A percentile compares a stretch with the other conserved stretches of the same genome.
Conservation (phyloP, 1,139 yeast species). For the Lodderomyces jiufengensis region DNA sequence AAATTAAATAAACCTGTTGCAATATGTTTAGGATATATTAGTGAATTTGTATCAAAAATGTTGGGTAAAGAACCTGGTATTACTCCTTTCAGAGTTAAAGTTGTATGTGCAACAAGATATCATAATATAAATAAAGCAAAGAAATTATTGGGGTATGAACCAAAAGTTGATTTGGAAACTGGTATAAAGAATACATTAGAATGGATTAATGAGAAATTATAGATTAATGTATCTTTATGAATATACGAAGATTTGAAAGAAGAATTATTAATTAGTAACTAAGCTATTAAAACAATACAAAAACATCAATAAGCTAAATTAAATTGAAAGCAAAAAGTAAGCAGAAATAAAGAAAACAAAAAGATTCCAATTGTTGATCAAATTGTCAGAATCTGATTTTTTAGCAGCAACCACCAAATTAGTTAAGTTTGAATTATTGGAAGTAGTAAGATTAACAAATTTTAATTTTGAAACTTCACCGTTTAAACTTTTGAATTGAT, state of each 20-base stretch:
- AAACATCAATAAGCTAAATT: no score
- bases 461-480: no score
- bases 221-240: slow-evolving; percentile 2
- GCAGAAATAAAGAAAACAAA: no score
- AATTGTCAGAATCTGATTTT: no score
- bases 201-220: slow-evolving; percentile 75
- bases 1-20: slow-evolving; percentile 74
- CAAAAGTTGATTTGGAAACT: slow-evolving; percentile 74
- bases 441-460: no score
- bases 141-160: slow-evolving; percentile 68
- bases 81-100: slow-evolving; percentile 90
- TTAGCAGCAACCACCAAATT: no score
- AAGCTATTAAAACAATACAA: no score
- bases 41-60: slow-evolving; percentile 68
- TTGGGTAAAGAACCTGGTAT: slow-evolving; percentile 87
- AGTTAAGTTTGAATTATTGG: slow-evolving; percentile 1
- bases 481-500: no score
- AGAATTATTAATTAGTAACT: no score
- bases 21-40: slow-evolving; percentile 70
- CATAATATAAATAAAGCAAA: slow-evolving; percentile 91
- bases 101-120: slow-evolving; percentile 93
- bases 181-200: slow-evolving; percentile 79
- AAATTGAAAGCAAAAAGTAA: no score
- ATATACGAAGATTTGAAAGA: background rate
- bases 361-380: no score